Percentiles rank a stretch among this genome's conserved stretches.
Conservation (phyloP, 208 protist species). For the Acanthamoeba sp. region DNA sequence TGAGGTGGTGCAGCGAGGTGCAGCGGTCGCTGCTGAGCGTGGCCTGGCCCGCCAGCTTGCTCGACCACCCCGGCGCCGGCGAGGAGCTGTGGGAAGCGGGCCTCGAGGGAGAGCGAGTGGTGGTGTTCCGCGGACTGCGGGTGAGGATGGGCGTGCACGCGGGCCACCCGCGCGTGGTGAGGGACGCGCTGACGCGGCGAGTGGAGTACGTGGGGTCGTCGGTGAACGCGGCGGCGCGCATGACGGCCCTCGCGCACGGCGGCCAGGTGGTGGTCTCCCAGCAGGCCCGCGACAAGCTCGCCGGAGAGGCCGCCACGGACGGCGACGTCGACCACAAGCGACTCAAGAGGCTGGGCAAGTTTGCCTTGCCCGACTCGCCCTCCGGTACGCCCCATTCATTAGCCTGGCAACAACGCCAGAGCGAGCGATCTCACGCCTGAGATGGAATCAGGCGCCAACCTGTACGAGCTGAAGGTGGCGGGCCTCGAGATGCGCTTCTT, state of each 20-base stretch:
- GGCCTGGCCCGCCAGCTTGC: conserved; percentile 3
- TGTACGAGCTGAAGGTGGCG: no score
- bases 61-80: no score
- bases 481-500: no score
- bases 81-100: no score
- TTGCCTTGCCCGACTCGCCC: conserved; percentile 24
- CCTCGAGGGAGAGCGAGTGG: no score
- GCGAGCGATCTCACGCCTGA: no score
- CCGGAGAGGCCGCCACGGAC: not conserved
- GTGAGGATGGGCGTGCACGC: no score
- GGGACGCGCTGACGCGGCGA: conserved; percentile 28
- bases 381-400: no score
- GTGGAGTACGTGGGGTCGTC: conserved; percentile 26
- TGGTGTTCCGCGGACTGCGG: conserved; percentile 79
- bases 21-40: conserved; percentile 1
- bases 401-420: no score
- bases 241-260: no score
- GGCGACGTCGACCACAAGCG: not conserved
- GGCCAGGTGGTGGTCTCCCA: conserved; percentile 45
- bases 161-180: not conserved
- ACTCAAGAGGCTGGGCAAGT: not conserved
- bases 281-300: not conserved
- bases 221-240: no score
- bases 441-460: no score
- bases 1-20: conserved; percentile 15